These are phyloP conservation scores for Candida silvicultrix DNA, from an alignment of 805 yeast species.

Conservation along the genomic window DNA sequence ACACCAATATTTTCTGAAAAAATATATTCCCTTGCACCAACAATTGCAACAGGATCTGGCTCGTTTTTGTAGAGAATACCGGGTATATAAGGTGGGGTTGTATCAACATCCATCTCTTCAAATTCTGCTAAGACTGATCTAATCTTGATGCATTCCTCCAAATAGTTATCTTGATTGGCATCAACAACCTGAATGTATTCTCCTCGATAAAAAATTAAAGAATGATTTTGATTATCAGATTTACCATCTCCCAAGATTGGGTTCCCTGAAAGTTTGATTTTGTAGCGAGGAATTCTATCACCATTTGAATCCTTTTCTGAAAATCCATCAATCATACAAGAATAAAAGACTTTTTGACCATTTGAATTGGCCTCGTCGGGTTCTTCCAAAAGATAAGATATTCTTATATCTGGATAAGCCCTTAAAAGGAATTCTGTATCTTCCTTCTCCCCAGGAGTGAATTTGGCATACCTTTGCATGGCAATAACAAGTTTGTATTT, in stretches of 20 bases:
- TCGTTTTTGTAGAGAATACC: conserved; percentile 38
- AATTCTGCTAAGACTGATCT: conserved; percentile 85
- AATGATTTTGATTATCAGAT: conserved; percentile 90
- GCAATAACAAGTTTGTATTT: conserved; percentile 79
- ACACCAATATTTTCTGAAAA: conserved; percentile 92
- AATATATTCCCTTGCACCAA: conserved; percentile 93
- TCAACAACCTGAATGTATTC: conserved; percentile 93
- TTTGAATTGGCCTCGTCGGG: conserved; percentile 15
- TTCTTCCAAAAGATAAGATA: conserved; percentile 50
- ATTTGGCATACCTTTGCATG: conserved; percentile 76
- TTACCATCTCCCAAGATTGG: conserved; percentile 97
- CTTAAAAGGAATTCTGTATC: conserved; percentile 63
- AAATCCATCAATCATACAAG: conserved; percentile 63
- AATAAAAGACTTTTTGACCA: conserved; percentile 36
- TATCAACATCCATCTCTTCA: conserved; percentile 63
- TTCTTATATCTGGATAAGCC: conserved; percentile 62
- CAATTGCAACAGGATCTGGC: conserved; percentile 70
- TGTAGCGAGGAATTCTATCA: conserved; percentile 52
- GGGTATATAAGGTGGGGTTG: conserved; percentile 51
- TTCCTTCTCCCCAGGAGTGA: conserved; percentile 56
- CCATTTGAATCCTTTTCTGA: conserved; percentile 48
- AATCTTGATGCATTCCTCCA: conserved; percentile 90
- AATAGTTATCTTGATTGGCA: conserved; percentile 93
- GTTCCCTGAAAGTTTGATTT: conserved; percentile 80
- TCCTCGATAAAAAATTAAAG: conserved; percentile 83